Conservation (phyloP, 176 grass and related monocot species). For the Phoenix roebelenii region DNA sequence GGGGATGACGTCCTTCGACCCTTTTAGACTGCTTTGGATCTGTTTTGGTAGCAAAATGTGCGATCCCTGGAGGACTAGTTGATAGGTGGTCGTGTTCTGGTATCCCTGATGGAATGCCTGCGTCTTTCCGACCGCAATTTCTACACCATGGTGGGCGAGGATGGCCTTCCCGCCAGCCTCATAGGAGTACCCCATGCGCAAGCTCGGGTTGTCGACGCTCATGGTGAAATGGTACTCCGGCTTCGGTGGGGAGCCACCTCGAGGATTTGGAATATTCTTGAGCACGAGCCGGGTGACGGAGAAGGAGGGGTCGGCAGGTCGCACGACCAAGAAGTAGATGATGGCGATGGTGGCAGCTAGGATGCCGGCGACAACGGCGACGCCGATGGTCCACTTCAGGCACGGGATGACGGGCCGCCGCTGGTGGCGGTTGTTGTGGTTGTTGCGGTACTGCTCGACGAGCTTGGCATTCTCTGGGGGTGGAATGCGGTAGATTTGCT, state of each 20-base stretch:
- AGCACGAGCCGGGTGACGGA: conserved; percentile 36
- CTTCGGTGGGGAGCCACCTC: not conserved
- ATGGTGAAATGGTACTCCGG: conserved; percentile 43
- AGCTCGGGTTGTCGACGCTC: conserved; percentile 52
- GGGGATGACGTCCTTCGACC: conserved; percentile 23
- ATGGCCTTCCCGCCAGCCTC: conserved; percentile 19
- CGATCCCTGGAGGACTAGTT: conserved; percentile 21
- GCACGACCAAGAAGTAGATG: conserved; percentile 23
- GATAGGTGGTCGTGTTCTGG: conserved; percentile 37
- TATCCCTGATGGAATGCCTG: conserved; percentile 34
- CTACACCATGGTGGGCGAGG: conserved; percentile 12
- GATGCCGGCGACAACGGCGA: not conserved
- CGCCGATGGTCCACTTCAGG: conserved; percentile 21
- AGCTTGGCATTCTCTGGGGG: conserved; percentile 78
- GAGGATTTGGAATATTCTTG: conserved; percentile 7
- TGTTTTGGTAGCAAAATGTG: conserved; percentile 18
- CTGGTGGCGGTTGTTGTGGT: not conserved
- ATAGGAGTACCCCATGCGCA: conserved; percentile 44
- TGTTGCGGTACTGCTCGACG: conserved; percentile 51
- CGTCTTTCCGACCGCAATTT: conserved; percentile 28
- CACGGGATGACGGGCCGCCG: conserved; percentile 9
- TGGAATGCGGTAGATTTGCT: conserved; percentile 82
- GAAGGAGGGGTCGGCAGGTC: conserved; percentile 47
- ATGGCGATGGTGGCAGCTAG: conserved; percentile 15
- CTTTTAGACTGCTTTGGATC: conserved; percentile 27